Conservation (phyloP, 192 early-diverging fungal species). For the Coemansia brasiliensis region DNA sequence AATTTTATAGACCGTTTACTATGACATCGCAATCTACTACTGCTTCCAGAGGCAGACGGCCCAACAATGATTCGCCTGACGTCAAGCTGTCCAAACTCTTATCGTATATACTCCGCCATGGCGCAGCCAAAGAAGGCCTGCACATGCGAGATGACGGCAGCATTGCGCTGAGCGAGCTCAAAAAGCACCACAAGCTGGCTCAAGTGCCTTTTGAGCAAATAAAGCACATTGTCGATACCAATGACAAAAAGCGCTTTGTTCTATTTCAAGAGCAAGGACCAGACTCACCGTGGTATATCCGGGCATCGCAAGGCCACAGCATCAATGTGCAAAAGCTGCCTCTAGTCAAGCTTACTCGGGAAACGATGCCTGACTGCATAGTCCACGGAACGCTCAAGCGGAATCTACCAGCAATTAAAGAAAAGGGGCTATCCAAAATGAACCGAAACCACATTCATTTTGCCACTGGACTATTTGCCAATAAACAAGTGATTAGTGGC, state of each 20-base stretch:
- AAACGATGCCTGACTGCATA: slow-evolving; percentile 26
- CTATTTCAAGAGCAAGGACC: slow-evolving; percentile 41
- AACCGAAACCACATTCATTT: slow-evolving; percentile 88
- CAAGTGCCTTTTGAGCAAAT: slow-evolving; percentile 63
- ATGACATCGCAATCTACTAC: no score
- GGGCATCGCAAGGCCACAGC: slow-evolving; percentile 88
- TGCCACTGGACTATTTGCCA: slow-evolving; percentile 68
- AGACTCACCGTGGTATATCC: slow-evolving; percentile 60
- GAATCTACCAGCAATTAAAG: slow-evolving; percentile 39
- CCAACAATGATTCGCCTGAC: slow-evolving; percentile 35
- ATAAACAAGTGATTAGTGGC: slow-evolving; percentile 69
- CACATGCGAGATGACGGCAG: slow-evolving; percentile 75
- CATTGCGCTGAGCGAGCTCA: slow-evolving; percentile 65
- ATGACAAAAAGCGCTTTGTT: slow-evolving; percentile 82
- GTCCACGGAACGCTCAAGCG: slow-evolving; percentile 34
- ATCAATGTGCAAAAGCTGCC: slow-evolving; percentile 47
- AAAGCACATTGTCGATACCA: slow-evolving; percentile 65
- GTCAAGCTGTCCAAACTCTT: slow-evolving; percentile 72
- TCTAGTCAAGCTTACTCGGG: slow-evolving; percentile 27
- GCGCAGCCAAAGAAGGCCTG: slow-evolving; percentile 75
- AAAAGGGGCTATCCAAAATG: slow-evolving; percentile 74
- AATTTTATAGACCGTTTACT: no score
- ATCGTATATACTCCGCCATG: slow-evolving; percentile 83
- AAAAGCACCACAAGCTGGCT: slow-evolving; percentile 61
- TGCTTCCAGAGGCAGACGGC: background rate